Base-by-base conservation (phyloP, 495 filamentous ascomycete species). In the Lasiosphaeriaceae sp. region DNA sequence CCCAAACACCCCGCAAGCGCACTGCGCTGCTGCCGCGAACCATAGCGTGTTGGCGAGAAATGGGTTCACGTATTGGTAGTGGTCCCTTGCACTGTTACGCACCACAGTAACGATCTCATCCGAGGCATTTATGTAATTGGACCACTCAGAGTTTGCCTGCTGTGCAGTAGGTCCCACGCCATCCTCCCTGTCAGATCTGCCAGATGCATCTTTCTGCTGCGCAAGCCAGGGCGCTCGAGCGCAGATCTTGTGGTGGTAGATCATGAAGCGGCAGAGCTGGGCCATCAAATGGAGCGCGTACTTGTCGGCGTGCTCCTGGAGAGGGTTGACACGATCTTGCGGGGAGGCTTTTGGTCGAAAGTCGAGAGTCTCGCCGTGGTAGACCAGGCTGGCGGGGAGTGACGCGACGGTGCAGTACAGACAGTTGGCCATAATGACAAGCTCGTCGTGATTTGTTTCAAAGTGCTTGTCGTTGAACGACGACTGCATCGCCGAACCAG, bases 191-290 rank as follows among this genome's bases (percentile, higher is more conserved):
- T 31, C 26, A 31, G 26, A 31, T 31, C 4, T 3, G 9, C 26
- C 9, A 31, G 22, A 11, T 3, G 44, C 17, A 24, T 47, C 44
- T 39, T 48, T 41, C 2, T 41, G 44, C 20, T 20, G 20, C 17
- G 45, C 16, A 12, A 57, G 34, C 59, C 59, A 61, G 0, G 59
- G 59, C 4, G 60, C 55, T 31, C 44, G 55, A 2, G 55, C 55
- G 29, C 60, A 70, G 24, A 69, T 58, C 31, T 61, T 45, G 56
- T 70, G 59, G 22, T 67, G 64, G 45, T 71, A 50, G 17, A 71
- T 64, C 70, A 73, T 73, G 54, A 73, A 61, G 39, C 58, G 56
- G 16, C 66, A 58, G 11, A 70, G 59, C 52, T 71, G 68, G 2
- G 58, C 63, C 68, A 71, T 69, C 3, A 73, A 22, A 39, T 69